phyloP scores from a whole-genome alignment of 2,329 filamentous ascomycete genomes.

The Ceratocystiopsis minuta region DNA sequence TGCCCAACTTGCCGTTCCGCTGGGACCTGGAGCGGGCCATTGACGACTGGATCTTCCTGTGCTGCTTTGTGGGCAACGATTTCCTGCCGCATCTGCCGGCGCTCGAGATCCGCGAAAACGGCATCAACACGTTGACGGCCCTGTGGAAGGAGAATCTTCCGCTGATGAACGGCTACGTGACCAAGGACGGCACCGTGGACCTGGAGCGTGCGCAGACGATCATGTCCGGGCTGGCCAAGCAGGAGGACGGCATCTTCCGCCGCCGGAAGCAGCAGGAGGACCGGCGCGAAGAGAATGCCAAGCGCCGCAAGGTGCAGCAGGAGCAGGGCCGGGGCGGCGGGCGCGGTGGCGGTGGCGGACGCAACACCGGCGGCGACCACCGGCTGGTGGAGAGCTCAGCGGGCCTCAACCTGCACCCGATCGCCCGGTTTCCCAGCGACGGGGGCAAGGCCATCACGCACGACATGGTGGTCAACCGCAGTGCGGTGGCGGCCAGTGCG shows the following conservation, averaged over 20 bases:
- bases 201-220: slow-evolving; percentile 76
- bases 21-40: slow-evolving; percentile 89
- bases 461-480: slow-evolving; percentile 70
- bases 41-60: slow-evolving; percentile 98
- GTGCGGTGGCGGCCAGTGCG: slow-evolving; percentile 43
- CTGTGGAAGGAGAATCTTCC: slow-evolving; percentile 92
- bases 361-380: slow-evolving; percentile 7
- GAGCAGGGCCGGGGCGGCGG: slow-evolving; percentile 21
- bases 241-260: slow-evolving; percentile 86
- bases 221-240: slow-evolving; percentile 69
- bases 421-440: slow-evolving; percentile 34
- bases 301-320: slow-evolving; percentile 61
- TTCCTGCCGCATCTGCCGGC: slow-evolving; percentile 96
- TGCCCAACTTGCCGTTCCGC: slow-evolving; percentile 65
- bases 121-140: slow-evolving; percentile 88
- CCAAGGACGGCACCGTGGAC: slow-evolving; percentile 85
- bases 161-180: slow-evolving; percentile 86
- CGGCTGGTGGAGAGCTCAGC: slow-evolving; percentile 7
- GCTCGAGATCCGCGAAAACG: slow-evolving; percentile 89
- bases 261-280: slow-evolving; percentile 76
- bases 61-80: slow-evolving; percentile 97
- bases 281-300: slow-evolving; percentile 59
- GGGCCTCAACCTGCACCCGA: slow-evolving; percentile 15
- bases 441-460: slow-evolving; percentile 50
- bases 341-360: neutral